Conservation (phyloP, 768 basidiomycete species). For the Amylocystis lapponica region DNA sequence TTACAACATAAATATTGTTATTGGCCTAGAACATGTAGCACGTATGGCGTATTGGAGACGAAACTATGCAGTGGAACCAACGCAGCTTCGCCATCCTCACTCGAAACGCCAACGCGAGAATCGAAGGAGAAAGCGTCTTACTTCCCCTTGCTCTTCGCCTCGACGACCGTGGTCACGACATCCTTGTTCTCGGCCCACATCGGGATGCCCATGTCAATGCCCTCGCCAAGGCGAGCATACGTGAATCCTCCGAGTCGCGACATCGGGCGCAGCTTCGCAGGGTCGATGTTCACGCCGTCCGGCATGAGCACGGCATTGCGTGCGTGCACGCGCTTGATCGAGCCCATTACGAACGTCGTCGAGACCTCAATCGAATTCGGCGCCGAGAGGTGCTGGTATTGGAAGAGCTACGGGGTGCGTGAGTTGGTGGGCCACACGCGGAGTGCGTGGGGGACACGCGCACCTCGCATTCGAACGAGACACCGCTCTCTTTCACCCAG, state of each 20-base stretch:
- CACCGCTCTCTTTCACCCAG: constrained; percentile 40
- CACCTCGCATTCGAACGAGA: constrained; percentile 43
- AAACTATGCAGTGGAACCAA: too few species aligned
- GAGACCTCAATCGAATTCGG: constrained; percentile 21
- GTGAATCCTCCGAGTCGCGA: constrained; percentile 34
- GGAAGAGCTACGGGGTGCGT: constrained; percentile 24
- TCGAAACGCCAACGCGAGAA: too few species aligned
- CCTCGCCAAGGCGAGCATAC: constrained; percentile 25
- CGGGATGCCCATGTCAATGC: constrained; percentile 35
- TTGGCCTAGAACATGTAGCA: too few species aligned
- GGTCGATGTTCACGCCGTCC: constrained; percentile 29
- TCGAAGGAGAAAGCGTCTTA: too few species aligned
- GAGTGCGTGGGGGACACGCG: constrained; percentile 1
- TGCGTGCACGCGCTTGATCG: constrained; percentile 36
- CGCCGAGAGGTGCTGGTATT: constrained; percentile 29
- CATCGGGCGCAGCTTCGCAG: constrained; percentile 31
- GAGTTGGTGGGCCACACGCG: neutral
- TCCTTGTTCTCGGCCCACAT: constrained; percentile 35
- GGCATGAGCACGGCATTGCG: constrained; percentile 35
- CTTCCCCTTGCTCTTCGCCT: constrained; percentile 3
- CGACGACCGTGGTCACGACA: neutral
- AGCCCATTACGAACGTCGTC: constrained; percentile 32
- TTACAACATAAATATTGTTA: too few species aligned
- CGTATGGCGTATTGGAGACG: too few species aligned
- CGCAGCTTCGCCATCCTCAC: too few species aligned